Conservation (phyloP, 352 stramenopile genomes). For the Phytophthora vignae region DNA sequence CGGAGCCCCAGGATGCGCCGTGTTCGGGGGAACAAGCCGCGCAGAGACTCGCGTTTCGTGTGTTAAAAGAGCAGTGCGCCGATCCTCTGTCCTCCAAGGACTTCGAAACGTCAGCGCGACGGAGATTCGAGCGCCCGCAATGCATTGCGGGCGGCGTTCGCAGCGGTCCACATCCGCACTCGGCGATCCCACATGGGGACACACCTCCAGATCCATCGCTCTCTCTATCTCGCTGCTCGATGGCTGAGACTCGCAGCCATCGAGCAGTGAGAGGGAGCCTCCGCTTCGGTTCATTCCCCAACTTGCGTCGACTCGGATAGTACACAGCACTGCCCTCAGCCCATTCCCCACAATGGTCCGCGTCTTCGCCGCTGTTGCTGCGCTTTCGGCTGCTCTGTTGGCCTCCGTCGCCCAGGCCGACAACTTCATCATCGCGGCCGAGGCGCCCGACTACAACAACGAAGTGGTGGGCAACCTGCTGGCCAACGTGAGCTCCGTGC, state of each 20-base stretch:
- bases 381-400: slow-evolving; percentile 32
- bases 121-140: slow-evolving; percentile 20
- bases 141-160: slow-evolving; percentile 15
- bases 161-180: slow-evolving; percentile 20
- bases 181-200: slow-evolving; percentile 26
- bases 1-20: slow-evolving; percentile 22
- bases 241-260: too few species aligned
- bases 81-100: background rate
- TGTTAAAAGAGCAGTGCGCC: slow-evolving; percentile 21
- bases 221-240: slow-evolving; percentile 1
- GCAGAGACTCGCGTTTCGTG: slow-evolving; percentile 20
- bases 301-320: slow-evolving; percentile 7
- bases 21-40: slow-evolving; percentile 25
- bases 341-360: slow-evolving; percentile 18
- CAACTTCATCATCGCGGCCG: slow-evolving; percentile 52
- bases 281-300: slow-evolving; percentile 19
- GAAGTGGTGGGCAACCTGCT: slow-evolving; percentile 50
- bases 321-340: background rate
- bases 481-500: slow-evolving; percentile 42
- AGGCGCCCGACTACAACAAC: slow-evolving; percentile 71
- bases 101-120: slow-evolving; percentile 13
- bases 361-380: slow-evolving; percentile 19
- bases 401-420: slow-evolving; percentile 10
- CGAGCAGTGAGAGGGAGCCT: too few species aligned
- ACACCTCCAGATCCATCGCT: background rate